Conservation (phyloP, 2,329 filamentous ascomycete species). For the Epichloe coenophiala region DNA sequence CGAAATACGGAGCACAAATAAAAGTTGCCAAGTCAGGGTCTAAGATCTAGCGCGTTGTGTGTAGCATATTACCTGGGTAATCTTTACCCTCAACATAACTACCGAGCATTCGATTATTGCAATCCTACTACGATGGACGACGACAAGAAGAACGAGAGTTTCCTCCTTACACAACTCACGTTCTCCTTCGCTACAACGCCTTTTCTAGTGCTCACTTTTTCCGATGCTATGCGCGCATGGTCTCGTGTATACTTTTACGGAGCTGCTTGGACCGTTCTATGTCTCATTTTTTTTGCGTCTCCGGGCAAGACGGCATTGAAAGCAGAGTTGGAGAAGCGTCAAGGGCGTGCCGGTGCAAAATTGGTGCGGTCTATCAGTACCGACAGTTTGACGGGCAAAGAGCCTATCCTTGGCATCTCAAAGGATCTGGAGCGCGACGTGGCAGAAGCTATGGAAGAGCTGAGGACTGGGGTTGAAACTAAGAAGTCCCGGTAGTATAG, state of each 20-base stretch:
- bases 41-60: no score
- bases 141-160: constrained; percentile 23
- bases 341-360: constrained; percentile 30
- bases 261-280: constrained; percentile 49
- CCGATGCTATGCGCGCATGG: constrained; percentile 64
- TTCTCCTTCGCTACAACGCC: constrained; percentile 75
- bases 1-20: no score
- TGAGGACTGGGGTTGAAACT: constrained; percentile 54
- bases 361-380: constrained; percentile 39
- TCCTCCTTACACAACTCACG: constrained; percentile 62
- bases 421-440: constrained; percentile 63
- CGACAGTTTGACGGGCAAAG: constrained; percentile 40
- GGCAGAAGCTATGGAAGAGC: constrained; percentile 63
- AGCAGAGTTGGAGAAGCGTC: constrained; percentile 44
- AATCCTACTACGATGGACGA: no score
- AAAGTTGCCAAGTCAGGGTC: no score
- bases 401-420: constrained; percentile 64
- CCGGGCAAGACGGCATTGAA: constrained; percentile 53
- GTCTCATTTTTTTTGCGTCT: constrained; percentile 71
- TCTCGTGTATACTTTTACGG: constrained; percentile 79
- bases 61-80: no score
- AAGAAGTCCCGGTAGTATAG: constrained; percentile 8
- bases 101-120: no score
- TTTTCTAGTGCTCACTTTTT: constrained; percentile 69
- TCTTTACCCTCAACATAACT: no score